phyloP scores from a whole-genome alignment of 1,284 basidiomycete genomes.

The Tausonia pullulans region DNA sequence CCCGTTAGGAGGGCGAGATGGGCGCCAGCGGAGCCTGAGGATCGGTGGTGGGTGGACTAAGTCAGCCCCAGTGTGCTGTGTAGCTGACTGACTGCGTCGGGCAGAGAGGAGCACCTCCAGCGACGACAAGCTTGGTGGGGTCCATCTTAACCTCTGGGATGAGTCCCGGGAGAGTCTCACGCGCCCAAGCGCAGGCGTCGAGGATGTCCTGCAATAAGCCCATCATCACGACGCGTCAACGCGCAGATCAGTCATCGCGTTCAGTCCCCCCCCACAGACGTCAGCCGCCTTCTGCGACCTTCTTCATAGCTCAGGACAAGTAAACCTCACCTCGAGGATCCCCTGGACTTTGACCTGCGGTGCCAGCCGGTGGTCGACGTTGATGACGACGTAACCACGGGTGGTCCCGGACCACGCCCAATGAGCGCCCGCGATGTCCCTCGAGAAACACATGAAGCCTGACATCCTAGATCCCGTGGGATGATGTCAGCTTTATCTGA shows the following conservation, averaged over 20 bases:
- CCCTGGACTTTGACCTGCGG: background rate
- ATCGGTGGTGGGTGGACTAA: too few relatives aligned
- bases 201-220: background rate
- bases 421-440: background rate
- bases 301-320: too few relatives aligned
- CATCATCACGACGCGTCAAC: background rate
- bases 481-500: background rate
- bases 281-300: too few relatives aligned
- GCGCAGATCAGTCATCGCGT: too few relatives aligned
- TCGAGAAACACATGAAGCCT: background rate
- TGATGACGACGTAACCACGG: slow-evolving; percentile 4
- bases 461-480: background rate
- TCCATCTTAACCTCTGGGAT: background rate
- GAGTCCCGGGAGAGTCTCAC: background rate
- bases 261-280: too few relatives aligned
- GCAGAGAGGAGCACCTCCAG: background rate
- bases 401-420: background rate
- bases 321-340: background rate
- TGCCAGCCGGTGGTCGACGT: background rate
- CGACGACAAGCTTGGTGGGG: background rate
- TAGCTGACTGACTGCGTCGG: too few relatives aligned
- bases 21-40: background rate
- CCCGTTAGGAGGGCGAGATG: slow-evolving; percentile 4
- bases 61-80: too few relatives aligned
- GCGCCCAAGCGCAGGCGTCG: background rate